Conservation (phyloP, 2,329 filamentous ascomycete species). For the Neofusicoccum ribis region DNA sequence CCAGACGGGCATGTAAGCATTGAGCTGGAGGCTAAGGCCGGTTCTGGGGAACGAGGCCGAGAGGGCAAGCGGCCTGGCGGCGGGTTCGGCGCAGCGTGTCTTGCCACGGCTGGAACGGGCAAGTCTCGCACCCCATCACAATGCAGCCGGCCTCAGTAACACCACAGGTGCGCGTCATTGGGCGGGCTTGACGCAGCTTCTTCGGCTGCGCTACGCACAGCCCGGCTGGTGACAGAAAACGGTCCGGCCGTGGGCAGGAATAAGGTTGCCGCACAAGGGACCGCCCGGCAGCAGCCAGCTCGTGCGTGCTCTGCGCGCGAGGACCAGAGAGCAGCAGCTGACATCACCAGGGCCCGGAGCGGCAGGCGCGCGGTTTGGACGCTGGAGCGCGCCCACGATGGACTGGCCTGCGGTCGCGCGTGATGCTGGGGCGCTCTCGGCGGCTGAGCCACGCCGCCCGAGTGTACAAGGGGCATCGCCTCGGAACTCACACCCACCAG, state of each 20-base stretch:
- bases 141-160: background rate
- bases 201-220: constrained; percentile 3
- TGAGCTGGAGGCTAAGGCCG: background rate
- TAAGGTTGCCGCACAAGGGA: constrained; percentile 11
- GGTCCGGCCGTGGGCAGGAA: constrained; percentile 5
- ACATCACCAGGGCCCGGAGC: background rate
- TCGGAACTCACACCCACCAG: background rate
- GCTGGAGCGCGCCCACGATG: no score
- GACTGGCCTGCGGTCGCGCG: background rate
- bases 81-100: background rate
- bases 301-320: background rate
- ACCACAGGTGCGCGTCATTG: background rate
- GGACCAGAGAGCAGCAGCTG: background rate
- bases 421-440: constrained; percentile 10
- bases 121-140: background rate
- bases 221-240: constrained; percentile 4
- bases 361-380: no score
- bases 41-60: background rate
- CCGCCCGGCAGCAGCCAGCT: background rate
- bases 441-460: background rate
- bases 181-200: background rate
- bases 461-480: constrained; percentile 12
- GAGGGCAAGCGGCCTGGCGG: background rate
- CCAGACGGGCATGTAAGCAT: background rate
- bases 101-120: background rate